Conservation (phyloP, 2,329 filamentous ascomycete species). For the Sclerotinia spermophila region DNA sequence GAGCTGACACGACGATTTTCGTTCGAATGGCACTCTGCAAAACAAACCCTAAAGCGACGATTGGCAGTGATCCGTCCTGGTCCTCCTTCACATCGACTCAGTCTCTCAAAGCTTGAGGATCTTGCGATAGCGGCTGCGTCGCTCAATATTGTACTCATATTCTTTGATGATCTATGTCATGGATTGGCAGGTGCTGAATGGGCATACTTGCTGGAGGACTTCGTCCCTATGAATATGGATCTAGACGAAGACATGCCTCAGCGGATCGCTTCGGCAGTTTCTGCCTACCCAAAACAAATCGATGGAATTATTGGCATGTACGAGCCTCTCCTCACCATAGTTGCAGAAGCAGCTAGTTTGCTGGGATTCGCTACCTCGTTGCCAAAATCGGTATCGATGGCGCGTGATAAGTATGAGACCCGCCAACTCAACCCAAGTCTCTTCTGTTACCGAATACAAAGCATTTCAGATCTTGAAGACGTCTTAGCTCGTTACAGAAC, state of each 20-base stretch:
- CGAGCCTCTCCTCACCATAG: background rate
- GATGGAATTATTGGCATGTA: background rate
- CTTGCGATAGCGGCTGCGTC: background rate
- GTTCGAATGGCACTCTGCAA: background rate
- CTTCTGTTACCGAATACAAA: background rate
- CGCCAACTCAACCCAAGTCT: background rate
- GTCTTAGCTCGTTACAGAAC: background rate
- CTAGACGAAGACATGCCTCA: background rate
- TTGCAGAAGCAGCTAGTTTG: background rate
- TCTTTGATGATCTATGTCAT: background rate
- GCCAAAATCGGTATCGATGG: background rate
- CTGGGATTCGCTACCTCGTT: background rate
- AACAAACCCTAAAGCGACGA: background rate
- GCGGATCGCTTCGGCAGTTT: background rate
- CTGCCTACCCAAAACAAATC: background rate
- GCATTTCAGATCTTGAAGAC: background rate
- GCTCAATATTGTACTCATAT: background rate
- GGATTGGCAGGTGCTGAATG: background rate
- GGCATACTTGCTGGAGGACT: background rate
- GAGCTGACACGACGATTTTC: background rate
- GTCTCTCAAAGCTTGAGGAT: constrained; percentile 3
- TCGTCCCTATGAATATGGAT: background rate
- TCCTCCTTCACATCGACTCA: background rate
- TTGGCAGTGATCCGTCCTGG: background rate
- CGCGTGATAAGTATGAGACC: constrained; percentile 6